Base-by-base conservation (phyloP, 1,284 basidiomycete genomes). In the Apiotrichum laibachii region DNA sequence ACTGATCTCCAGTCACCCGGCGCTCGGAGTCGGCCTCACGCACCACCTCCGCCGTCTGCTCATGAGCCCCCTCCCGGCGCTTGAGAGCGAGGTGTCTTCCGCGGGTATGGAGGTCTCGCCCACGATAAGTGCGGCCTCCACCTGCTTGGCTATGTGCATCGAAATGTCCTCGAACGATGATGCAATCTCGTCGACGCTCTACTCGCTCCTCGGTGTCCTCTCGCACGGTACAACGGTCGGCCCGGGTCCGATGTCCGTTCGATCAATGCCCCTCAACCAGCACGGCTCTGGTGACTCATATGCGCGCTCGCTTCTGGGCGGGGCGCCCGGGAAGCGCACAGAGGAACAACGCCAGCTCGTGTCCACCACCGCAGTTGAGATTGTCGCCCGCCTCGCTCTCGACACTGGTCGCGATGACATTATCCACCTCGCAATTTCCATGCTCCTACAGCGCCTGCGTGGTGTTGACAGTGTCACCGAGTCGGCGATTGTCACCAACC, bases 121-220 rank as follows among this genome's bases (percentile, higher is more conserved):
- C 60, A 85, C 85, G 34, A 81, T 96, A 16, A 82, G 85, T 34
- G 88, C 92, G 1, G 91, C 92, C 4, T 92, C 93, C 1, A 90
- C 88, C 70, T 93, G 91, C 68, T 82, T 98, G 37, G 88, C 91
- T 4, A 82, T 91, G 55, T 97, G 94, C 76, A 89, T 97, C 62
- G 87, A 88, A 89, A 81, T 91, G 56, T 86, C 90, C 15, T 88
- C 89, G 9, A 90, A 90, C 55, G 90, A 95, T 67, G 92, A 95
- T 73, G 84, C 94, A 49, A 85, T 93, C 68, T 88, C 94, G 83
- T 96, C 93, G 3, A 92, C 92, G 66, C 89, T 96, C 85, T 97
- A 98, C 76, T 94, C 92, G 11, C 83, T 98, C 16, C 83, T 98
- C 61, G 97, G 97, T 72, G 90, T 91, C 71, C 88, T 97, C 57